phyloP scores from a whole-genome alignment of 176 grass and related monocot genomes.

The Pontederia paniculata region DNA sequence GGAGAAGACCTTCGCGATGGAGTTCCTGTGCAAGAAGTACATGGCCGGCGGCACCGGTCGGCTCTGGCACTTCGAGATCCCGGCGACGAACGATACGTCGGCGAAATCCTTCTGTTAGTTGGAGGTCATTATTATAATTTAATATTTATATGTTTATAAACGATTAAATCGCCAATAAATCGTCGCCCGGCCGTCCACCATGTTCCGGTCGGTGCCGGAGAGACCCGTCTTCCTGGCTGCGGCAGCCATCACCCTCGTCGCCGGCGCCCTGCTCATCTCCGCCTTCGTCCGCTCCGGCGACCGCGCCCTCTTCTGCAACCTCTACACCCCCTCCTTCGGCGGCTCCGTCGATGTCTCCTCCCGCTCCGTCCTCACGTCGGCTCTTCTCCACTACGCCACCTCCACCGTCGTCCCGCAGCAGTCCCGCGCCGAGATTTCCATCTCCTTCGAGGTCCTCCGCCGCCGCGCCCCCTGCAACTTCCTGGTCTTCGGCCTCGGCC shows the following conservation, averaged over 20 bases:
- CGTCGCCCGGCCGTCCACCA: neutral
- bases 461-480: conserved; percentile 48
- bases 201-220: neutral
- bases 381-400: conserved; percentile 27
- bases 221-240: neutral
- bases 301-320: conserved; percentile 7
- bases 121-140: too few species aligned
- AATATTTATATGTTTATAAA: too few species aligned
- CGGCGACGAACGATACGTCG: conserved; percentile 2
- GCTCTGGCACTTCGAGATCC: conserved; percentile 66
- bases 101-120: too few species aligned
- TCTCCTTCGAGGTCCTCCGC: conserved; percentile 44
- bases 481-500: conserved; percentile 54
- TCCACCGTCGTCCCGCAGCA: conserved; percentile 18
- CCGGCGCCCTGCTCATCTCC: neutral
- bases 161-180: too few species aligned
- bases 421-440: conserved; percentile 33
- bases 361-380: conserved; percentile 17
- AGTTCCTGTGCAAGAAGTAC: conserved; percentile 57
- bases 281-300: neutral
- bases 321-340: neutral
- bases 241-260: neutral
- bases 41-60: conserved; percentile 32
- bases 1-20: conserved; percentile 50
- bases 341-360: conserved; percentile 7